These are phyloP conservation scores for Corinectria fuckeliana DNA, from an alignment of 2,329 filamentous ascomycete species.

Conservation along the genomic window DNA sequence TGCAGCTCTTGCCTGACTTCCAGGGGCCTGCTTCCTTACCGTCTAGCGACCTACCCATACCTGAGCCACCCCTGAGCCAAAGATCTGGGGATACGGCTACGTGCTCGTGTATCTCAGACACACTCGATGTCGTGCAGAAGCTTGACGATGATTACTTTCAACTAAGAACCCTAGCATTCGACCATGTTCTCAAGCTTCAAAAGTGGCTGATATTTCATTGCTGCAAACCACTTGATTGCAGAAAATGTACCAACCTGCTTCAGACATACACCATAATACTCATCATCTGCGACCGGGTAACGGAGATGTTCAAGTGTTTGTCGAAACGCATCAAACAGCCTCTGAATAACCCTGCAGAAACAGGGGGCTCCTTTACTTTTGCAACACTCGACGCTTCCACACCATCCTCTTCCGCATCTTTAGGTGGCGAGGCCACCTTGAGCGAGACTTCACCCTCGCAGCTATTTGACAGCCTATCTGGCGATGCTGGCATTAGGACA, in stretches of 20 bases:
- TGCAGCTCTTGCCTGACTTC: background rate
- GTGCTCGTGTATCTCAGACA: conserved; percentile 35
- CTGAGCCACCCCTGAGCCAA: background rate
- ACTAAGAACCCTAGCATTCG: conserved; percentile 35
- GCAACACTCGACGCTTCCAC: background rate
- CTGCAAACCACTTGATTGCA: conserved; percentile 35
- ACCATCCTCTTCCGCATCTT: background rate
- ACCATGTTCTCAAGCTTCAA: conserved; percentile 40
- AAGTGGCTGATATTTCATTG: conserved; percentile 41
- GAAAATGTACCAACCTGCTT: conserved; percentile 18
- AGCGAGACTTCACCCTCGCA: conserved; percentile 3
- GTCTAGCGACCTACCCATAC: too few species aligned
- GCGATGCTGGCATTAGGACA: conserved; percentile 2
- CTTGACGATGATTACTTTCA: conserved; percentile 41
- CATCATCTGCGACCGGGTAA: conserved; percentile 39
- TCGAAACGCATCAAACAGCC: conserved; percentile 19
- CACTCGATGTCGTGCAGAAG: conserved; percentile 36
- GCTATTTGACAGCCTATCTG: conserved; percentile 25
- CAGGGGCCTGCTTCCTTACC: too few species aligned
- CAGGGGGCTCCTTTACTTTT: background rate
- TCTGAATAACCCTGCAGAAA: background rate
- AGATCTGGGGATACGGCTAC: background rate
- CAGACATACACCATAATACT: conserved; percentile 34
- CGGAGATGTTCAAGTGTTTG: conserved; percentile 40
- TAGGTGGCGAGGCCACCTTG: background rate